Percentiles rank a stretch among this genome's conserved stretches.
These are phyloP conservation scores for Chlorella sp. DNA, from an alignment of 139 green algal species.

Conservation along the genomic window DNA sequence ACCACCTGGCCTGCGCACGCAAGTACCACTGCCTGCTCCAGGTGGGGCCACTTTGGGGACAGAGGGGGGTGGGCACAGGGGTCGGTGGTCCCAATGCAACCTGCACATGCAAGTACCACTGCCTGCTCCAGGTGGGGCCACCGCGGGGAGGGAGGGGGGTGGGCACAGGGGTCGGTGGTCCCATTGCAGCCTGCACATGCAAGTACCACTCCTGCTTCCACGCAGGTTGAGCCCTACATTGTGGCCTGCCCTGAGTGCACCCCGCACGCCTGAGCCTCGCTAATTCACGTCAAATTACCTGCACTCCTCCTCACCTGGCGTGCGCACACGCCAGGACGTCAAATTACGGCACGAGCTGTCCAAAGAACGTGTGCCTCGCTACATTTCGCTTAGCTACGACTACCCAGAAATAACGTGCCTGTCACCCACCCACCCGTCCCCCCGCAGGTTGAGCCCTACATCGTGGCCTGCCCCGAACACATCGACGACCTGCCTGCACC, in stretches of 20 bases:
- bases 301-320: too few species aligned
- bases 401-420: too few species aligned
- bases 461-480: constrained; percentile 68
- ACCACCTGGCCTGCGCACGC: constrained; percentile 80
- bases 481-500: constrained; percentile 24
- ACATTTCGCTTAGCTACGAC: too few species aligned
- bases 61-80: not conserved
- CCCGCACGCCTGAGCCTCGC: not conserved
- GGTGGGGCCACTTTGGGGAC: not conserved
- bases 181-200: too few species aligned
- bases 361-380: too few species aligned
- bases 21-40: constrained; percentile 42
- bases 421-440: too few species aligned
- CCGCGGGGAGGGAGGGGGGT: not conserved
- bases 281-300: too few species aligned
- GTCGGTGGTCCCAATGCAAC: too few species aligned
- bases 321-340: too few species aligned
- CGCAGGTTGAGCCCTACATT: not conserved
- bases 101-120: constrained; percentile 33
- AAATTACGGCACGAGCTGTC: too few species aligned
- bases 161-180: too few species aligned
- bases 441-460: constrained; percentile 47
- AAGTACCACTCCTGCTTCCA: not conserved
- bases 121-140: constrained; percentile 41
- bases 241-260: not conserved